Evolutionary conservation across 495 filamentous ascomycete species (phyloP).

Genomic region (Penicillium salamii): DNA sequence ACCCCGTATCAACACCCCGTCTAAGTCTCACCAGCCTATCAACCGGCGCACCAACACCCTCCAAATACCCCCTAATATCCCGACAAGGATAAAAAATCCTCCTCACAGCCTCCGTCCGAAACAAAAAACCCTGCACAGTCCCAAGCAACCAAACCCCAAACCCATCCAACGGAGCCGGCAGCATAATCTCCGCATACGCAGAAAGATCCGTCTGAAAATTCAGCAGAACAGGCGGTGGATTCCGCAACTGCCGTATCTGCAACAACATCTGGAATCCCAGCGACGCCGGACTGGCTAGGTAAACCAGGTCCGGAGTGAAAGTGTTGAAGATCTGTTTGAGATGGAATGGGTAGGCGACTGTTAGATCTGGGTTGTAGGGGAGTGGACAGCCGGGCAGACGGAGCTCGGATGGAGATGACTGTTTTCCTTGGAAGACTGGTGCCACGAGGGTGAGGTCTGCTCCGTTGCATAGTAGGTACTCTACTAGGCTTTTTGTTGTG

Average conservation of each 20-base stretch:
- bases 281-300: conserved; percentile 61
- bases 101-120: conserved; percentile 52
- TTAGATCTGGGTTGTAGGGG: conserved; percentile 64
- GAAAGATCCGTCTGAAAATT: conserved; percentile 68
- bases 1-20: conserved; percentile 57
- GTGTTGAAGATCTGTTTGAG: conserved; percentile 50
- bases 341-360: conserved; percentile 60
- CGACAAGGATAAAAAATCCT: conserved; percentile 62
- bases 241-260: conserved; percentile 51
- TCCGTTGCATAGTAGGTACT: conserved; percentile 56
- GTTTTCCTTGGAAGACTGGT: conserved; percentile 39
- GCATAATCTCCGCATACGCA: conserved; percentile 59
- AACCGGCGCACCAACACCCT: conserved; percentile 43
- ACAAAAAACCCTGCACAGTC: conserved; percentile 56
- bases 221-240: conserved; percentile 52
- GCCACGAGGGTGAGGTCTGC: conserved; percentile 58
- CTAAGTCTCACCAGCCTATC: conserved; percentile 52
- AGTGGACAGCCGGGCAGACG: conserved; percentile 57
- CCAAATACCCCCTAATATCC: conserved; percentile 54
- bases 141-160: conserved; percentile 55
- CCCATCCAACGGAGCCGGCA: conserved; percentile 52
- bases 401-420: conserved; percentile 31
- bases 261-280: conserved; percentile 63
- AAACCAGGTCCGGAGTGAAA: conserved; percentile 59
- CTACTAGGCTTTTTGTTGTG: conserved; percentile 59